Evolutionary conservation across 306 rosid genomes (phyloP), one percentile per base, ranked within the genome.

Genomic region (Sesbania bispinosa): DNA sequence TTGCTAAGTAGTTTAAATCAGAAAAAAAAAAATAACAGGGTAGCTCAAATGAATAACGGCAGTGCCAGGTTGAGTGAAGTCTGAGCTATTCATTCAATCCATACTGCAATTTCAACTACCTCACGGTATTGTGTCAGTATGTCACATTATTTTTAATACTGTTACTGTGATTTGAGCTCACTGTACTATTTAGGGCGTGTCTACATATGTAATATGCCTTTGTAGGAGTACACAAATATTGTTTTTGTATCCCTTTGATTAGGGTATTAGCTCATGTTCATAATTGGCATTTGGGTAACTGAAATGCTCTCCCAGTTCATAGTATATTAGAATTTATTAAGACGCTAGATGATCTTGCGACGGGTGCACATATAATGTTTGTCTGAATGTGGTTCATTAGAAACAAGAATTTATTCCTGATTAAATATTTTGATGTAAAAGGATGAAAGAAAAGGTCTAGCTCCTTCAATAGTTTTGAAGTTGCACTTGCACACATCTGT

Each of bases 41-140:
- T 38, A 42, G 61, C 59, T 74, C 61, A 69, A 78, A 14, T 11
- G 32, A 61, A 48, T 62, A 13, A 36, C 51, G 50, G 47, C 24
- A 11, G 29, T 13, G 23, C 62, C 51, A 39, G 24, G 52, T 80
- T 27, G 21, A 32, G 54, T 15, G 71, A 67, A 48, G 14, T 27
- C 35, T 3, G 55, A 54, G 33, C 53, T 47, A 67, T 36, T 67
- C 43, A 26, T 52, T 75, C 73, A 64, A 11, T 59, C 10, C 42
- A 47, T 67, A 23, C 33, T 46, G 10, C 43, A 41, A 32, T 57
- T 67, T 67, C 21, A 46, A 46, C 45, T 58, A 23, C 6, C 15
- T 46, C 48, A 33, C 21, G 19, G 8, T 32, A 32, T 32, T 29
- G 18, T 19, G 8, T 59, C 26, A 15, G 7, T 58, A 9, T 26